Base-by-base conservation (phyloP, 257 asterid genomes). In the Solanum appendiculatum region DNA sequence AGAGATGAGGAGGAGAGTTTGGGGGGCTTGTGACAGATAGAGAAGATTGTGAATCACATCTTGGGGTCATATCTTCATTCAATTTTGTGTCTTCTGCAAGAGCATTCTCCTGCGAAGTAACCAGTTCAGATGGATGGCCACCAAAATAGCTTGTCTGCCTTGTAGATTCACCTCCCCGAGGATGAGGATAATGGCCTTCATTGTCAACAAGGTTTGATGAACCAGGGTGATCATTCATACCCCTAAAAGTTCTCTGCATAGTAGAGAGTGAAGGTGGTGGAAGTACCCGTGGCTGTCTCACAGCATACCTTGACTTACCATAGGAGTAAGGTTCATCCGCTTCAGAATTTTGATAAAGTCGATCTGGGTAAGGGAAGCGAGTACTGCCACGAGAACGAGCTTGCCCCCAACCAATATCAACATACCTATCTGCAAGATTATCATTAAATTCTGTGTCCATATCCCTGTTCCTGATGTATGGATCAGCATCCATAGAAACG, bases 11-110 rank as follows among this genome's bases (percentile, higher is more conserved):
- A 11, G 99, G 97, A 82, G 99, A 94, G 87, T 90, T 93, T 82
- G 99, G 99, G 34, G 98, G 99, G 90, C 99, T 97, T 87, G 99
- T 94, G 88, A 97, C 98, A 80, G 96, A 96, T n/a, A 97, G 89
- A 34, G 99, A 97, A 75, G 99, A 97, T 78, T 96, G 99, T 87
- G 99, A 97, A 64, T 97, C 99, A 90, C 97, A 94, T 88, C 95
- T 91, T 21, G 94, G 84, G 60, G 91, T 88, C 80, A 80, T 58
- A 54, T 91, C 90, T 82, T 89, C 85, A 23, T 66, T 89, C 89
- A 88, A 74, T 80, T 91, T 92, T 88, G 82, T 94, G 87, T 91
- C 92, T 86, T 91, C 95, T 88, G 88, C 84, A 68, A 88, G 66
- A 54, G 87, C 83, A 82, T 84, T 91, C 81, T 93, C 97, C 84